phyloP scores from a whole-genome alignment of 148 eudicot species.

The Tetragonia tetragonoides region DNA sequence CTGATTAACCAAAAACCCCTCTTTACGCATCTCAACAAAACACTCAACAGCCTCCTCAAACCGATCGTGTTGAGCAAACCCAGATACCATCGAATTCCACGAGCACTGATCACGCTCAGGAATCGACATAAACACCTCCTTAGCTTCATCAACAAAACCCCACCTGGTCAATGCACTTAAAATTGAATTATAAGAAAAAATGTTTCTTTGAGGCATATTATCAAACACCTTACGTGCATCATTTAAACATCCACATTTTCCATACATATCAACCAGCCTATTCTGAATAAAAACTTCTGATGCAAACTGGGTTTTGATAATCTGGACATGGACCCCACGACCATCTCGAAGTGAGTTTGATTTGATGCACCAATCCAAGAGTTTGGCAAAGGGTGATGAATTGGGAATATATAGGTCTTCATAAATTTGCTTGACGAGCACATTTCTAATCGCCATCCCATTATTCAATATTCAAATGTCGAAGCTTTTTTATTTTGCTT shows the following conservation, averaged over 20 bases:
- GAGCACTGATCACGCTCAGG: conserved; percentile 83
- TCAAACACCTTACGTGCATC: conserved; percentile 69
- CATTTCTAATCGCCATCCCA: conserved; percentile 66
- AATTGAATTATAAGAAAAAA: conserved; percentile 62
- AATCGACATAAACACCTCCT: conserved; percentile 39
- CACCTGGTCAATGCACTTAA: conserved; percentile 38
- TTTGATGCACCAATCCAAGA: conserved; percentile 54
- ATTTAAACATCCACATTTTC: conserved; percentile 46
- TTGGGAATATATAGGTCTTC: conserved; percentile 33
- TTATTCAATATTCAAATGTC: conserved; percentile 9
- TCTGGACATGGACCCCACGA: conserved; percentile 49
- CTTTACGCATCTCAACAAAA: conserved; percentile 60
- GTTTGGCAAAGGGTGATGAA: conserved; percentile 66
- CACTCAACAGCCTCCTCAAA: conserved; percentile 53
- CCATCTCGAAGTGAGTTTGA: conserved; percentile 49
- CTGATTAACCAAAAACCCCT: conserved; percentile 54
- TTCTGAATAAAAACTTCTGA: conserved; percentile 69
- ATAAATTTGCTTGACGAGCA: conserved; percentile 29
- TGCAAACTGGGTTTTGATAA: conserved; percentile 57
- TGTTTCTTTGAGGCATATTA: conserved; percentile 58
- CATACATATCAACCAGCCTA: conserved; percentile 66
- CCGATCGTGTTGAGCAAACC: conserved; percentile 63
- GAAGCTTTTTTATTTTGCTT: neutral
- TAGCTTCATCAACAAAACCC: conserved; percentile 60
- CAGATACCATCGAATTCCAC: conserved; percentile 80